phyloP scores from a whole-genome alignment of 768 basidiomycete genomes.

The Lactifluus piperatus region DNA sequence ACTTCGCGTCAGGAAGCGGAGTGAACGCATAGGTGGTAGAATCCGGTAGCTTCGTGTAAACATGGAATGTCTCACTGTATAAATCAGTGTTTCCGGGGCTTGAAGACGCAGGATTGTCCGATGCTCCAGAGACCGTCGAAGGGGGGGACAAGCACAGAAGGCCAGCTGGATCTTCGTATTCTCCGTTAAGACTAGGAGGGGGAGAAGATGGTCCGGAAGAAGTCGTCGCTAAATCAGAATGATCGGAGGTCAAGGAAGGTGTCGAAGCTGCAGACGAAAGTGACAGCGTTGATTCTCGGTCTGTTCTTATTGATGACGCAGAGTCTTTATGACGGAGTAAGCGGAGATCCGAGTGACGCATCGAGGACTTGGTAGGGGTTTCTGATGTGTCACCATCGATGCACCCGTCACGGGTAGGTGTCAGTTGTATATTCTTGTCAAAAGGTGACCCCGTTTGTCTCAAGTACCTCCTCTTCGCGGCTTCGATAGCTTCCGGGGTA shows the following conservation, averaged over 20 bases:
- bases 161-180: constrained; percentile 4
- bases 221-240: constrained; percentile 48
- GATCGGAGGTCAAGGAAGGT: constrained; percentile 53
- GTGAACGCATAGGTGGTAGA: constrained; percentile 23
- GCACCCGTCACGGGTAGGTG: background rate
- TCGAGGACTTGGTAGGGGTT: constrained; percentile 8
- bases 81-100: background rate
- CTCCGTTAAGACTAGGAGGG: constrained; percentile 16
- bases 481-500: constrained; percentile 46
- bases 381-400: background rate
- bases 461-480: constrained; percentile 54
- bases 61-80: background rate
- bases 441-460: constrained; percentile 26
- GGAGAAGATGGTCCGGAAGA: constrained; percentile 47
- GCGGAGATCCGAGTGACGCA: constrained; percentile 15
- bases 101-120: background rate
- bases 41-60: background rate
- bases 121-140: background rate
- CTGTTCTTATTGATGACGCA: constrained; percentile 15
- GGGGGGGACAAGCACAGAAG: constrained; percentile 41
- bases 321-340: constrained; percentile 11
- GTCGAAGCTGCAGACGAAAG: constrained; percentile 38
- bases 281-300: constrained; percentile 25
- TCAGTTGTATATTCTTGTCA: constrained; percentile 16
- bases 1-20: constrained; percentile 36